Evolutionary conservation across 2,329 filamentous ascomycete genomes (phyloP), one percentile per base, ranked within the genome.

Genomic region (Talaromyces sp.): DNA sequence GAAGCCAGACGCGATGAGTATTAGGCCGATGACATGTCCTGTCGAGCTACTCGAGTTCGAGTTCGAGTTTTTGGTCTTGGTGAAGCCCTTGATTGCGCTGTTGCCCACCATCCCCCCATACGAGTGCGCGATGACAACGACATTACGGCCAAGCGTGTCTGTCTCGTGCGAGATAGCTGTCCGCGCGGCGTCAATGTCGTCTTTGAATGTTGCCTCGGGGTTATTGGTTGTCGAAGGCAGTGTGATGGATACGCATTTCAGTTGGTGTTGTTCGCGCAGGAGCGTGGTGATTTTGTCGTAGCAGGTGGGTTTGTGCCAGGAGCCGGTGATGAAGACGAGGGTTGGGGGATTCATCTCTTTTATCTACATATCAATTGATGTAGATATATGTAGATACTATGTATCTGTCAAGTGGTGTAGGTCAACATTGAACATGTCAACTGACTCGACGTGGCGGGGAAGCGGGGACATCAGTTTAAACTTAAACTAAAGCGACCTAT

Each of bases 71-170:
- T 67, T 61, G 32, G 62, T 58, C 33, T 65, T 59, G 0, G 78
- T 69, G 56, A 82, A 70, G 7, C 73, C 79, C 62, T 77, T 79
- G 66, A 82, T 69, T 2, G 79, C 78, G 63, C 80, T 82, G 63
- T 71, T 72, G 51, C 77, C 80, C 1, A 81, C 77, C 49, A 77
- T 72, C 25, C 81, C 80, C 32, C 81, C 81, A 60, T 81, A 84
- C 0, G 80, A 82, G 68, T 84, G 81, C 1, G 73, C 75, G 3
- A 82, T 66, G 5, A 84, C 70, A 3, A 84, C 70, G 2, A 83
- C 80, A 59, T 83, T 68, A 25, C 66, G 71, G 1, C 78, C 77
- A 33, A 13, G 32, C 8, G 71, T 62, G 1, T 55, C 61, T 3
- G 71, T 78, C 54, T 82, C 77, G 4, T 55, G 59, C 1, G 63